phyloP scores from a whole-genome alignment of 768 basidiomycete species.

The Mycena maculata region DNA sequence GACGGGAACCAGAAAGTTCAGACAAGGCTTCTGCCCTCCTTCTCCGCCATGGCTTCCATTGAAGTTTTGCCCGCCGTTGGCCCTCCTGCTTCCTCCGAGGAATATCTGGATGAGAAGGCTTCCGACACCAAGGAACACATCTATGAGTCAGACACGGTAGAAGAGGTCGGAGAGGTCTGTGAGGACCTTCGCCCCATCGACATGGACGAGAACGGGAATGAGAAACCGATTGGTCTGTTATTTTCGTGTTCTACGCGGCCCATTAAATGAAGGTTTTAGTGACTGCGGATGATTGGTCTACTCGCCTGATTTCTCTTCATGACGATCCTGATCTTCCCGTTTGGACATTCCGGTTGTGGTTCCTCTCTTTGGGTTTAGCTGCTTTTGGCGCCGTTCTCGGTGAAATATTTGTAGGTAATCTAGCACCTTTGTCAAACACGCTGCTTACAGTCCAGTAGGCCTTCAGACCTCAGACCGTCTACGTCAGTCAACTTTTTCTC shows the following conservation, averaged over 20 bases:
- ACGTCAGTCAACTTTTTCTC: slow-evolving; percentile 38
- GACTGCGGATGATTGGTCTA: slow-evolving; percentile 38
- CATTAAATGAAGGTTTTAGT: slow-evolving; percentile 13
- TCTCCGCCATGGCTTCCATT: slow-evolving; percentile 14
- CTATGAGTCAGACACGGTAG: not conserved
- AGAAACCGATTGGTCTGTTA: slow-evolving; percentile 36
- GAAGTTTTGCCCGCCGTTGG: slow-evolving; percentile 22
- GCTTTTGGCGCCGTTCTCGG: slow-evolving; percentile 46
- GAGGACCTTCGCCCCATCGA: slow-evolving; percentile 39
- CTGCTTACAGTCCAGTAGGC: slow-evolving; percentile 7
- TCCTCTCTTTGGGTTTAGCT: slow-evolving; percentile 42
- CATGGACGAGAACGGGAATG: slow-evolving; percentile 36
- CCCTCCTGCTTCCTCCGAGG: slow-evolving; percentile 5
- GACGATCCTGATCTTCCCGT: slow-evolving; percentile 45
- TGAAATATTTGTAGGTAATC: slow-evolving; percentile 24
- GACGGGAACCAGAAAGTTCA: not conserved
- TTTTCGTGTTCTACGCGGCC: not conserved
- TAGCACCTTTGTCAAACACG: not conserved
- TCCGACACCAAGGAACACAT: slow-evolving; percentile 22
- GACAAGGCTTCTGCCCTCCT: slow-evolving; percentile 6
- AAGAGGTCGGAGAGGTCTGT: slow-evolving; percentile 37
- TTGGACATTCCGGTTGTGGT: slow-evolving; percentile 47
- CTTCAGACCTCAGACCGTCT: slow-evolving; percentile 34
- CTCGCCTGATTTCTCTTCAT: slow-evolving; percentile 41
- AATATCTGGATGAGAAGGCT: slow-evolving; percentile 26